phyloP scores from a whole-genome alignment of 129 eudicot genomes.

The Arctium minus region DNA sequence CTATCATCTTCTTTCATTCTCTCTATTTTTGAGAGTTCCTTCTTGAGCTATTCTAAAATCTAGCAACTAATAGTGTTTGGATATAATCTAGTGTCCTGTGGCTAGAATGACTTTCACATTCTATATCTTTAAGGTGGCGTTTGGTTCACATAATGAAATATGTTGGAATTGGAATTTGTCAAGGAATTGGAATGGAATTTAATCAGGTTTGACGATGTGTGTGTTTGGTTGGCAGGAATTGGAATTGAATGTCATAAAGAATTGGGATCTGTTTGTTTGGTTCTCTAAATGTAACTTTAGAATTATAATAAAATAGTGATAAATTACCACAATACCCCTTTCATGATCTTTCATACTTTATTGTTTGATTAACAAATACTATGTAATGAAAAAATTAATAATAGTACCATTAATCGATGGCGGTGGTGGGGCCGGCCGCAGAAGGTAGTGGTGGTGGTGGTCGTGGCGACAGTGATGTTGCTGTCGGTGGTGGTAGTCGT shows the following conservation, averaged over 20 bases:
- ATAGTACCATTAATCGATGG: neutral
- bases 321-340: neutral
- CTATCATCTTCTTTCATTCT: neutral
- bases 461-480: neutral
- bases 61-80: neutral
- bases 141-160: too few relatives aligned
- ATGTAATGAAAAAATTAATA: too few relatives aligned
- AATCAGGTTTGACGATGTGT: too few relatives aligned
- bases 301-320: neutral
- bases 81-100: neutral
- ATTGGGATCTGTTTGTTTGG: too few relatives aligned
- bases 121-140: neutral
- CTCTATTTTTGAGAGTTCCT: neutral
- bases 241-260: too few relatives aligned
- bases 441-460: too few relatives aligned
- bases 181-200: too few relatives aligned
- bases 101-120: neutral
- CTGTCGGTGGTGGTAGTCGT: too few relatives aligned
- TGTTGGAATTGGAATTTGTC: too few relatives aligned
- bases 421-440: neutral
- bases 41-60: neutral
- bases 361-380: neutral
- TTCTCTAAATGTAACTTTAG: neutral
- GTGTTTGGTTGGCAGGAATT: too few relatives aligned
- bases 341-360: neutral